phyloP scores from a whole-genome alignment of 176 grass and related monocot genomes.

The Themeda triandra region DNA sequence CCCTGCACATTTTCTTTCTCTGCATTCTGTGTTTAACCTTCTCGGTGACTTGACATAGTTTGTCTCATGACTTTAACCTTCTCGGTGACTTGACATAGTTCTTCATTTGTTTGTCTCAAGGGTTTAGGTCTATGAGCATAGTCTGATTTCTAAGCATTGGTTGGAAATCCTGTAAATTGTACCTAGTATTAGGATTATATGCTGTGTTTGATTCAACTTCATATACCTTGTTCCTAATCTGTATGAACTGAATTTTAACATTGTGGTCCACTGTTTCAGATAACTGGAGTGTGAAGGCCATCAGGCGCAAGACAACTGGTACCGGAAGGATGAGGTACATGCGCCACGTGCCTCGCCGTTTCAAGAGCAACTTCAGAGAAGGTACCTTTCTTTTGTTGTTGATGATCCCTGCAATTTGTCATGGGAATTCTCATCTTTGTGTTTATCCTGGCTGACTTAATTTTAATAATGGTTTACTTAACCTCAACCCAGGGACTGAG shows the following conservation, averaged over 20 bases:
- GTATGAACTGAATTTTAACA: neutral
- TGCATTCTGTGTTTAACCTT: neutral
- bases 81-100: neutral
- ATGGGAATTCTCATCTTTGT: neutral
- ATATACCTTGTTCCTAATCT: neutral
- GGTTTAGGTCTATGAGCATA: neutral
- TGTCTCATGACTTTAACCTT: neutral
- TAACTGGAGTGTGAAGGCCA: slow-evolving; percentile 95
- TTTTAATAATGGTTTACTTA: neutral
- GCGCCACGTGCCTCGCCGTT: slow-evolving; percentile 69
- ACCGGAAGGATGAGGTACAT: slow-evolving; percentile 91
- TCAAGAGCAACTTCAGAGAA: slow-evolving; percentile 95
- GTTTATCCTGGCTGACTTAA: neutral
- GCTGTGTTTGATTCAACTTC: neutral
- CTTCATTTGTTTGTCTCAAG: neutral
- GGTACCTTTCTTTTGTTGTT: neutral
- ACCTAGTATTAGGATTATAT: no score
- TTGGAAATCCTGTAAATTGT: neutral
- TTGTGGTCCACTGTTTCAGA: slow-evolving; percentile 7
- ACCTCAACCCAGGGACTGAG: slow-evolving; percentile 49
- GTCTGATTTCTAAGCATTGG: neutral
- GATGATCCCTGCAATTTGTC: neutral
- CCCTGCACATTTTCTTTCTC: neutral
- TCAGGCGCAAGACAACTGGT: slow-evolving; percentile 87
- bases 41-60: no score